Evolutionary conservation across 1,139 yeast species (phyloP), one percentile per base, ranked within the genome.

Genomic region (Diutina mesorugosa): DNA sequence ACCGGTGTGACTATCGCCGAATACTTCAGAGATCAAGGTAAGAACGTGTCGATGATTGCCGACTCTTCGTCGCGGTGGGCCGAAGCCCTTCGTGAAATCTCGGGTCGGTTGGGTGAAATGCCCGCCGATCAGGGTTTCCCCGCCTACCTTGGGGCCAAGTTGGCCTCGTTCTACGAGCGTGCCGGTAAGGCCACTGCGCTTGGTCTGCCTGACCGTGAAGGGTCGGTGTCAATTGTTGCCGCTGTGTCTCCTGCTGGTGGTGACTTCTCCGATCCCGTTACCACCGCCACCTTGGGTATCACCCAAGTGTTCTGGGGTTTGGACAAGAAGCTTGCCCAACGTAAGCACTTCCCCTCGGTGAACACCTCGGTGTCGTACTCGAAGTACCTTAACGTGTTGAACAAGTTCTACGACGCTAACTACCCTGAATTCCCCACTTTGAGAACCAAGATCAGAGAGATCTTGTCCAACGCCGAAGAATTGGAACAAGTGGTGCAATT

Each of bases 91-190:
- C 90, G 99, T 85, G 99, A 93, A 81, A 86, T 93, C 72, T 91
- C 98, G 57, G 99, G 99, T 83, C 95, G 99, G 81, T 80, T 93
- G 72, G 99, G 99, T 74, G 99, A 95, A 79, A 93, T 93, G 99
- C 99, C 99, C 70, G 99, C 99, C 61, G 99, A 93, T 77, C 99
- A 95, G 79, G 99, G 99, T 81, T 93, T 91, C 95, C 99, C 99
- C 61, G 99, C 99, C 59, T 93, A 95, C 72, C 82, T 93, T 72
- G 99, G 99, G 77, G 97, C 99, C 57, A 93, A 93, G 72, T 82
- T 93, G 68, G 98, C 99, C 58, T 93, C 98, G 58, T 93, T 93
- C 83, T 93, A 93, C 73, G 99, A 93, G 78, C 90, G 99, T 80
- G 99, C 99, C 54, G 99, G 99, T 77, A 90, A 88, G 72, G 95